Evolutionary conservation across 1,139 yeast species (phyloP).

Genomic region (Pichia sp.): DNA sequence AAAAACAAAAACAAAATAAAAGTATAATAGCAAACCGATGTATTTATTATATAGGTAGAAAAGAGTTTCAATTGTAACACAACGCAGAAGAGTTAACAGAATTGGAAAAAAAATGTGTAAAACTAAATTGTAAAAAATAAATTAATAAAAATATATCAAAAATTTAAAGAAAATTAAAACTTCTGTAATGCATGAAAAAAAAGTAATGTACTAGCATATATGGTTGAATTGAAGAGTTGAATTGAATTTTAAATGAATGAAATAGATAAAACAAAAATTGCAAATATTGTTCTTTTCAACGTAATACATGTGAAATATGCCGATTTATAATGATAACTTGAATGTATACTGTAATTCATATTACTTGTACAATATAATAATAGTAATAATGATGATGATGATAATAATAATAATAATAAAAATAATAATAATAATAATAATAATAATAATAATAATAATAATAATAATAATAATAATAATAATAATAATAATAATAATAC

Average conservation of each 20-base stretch:
- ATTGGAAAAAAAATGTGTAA: neutral
- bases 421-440: neutral
- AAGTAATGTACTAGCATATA: neutral
- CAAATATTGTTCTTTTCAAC: neutral
- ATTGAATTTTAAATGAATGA: neutral
- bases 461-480: neutral
- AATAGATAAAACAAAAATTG: neutral
- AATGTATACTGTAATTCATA: neutral
- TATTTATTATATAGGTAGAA: constrained; percentile 11
- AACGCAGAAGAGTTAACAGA: constrained; percentile 9
- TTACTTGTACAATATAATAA: neutral
- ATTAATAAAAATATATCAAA: neutral
- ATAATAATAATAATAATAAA: neutral
- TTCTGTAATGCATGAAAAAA: neutral
- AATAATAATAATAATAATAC: neutral
- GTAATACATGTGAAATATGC: neutral
- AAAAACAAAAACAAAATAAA: neutral
- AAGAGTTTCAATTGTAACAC: constrained; percentile 15
- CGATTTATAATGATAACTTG: neutral
- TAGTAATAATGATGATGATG: too few species aligned
- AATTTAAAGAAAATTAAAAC: neutral
- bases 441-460: neutral
- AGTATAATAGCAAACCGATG: constrained; percentile 13
- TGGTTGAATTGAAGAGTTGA: neutral
- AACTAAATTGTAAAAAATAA: neutral